phyloP scores from a whole-genome alignment of 106 monocot species.

The Amphibolis antarctica region DNA sequence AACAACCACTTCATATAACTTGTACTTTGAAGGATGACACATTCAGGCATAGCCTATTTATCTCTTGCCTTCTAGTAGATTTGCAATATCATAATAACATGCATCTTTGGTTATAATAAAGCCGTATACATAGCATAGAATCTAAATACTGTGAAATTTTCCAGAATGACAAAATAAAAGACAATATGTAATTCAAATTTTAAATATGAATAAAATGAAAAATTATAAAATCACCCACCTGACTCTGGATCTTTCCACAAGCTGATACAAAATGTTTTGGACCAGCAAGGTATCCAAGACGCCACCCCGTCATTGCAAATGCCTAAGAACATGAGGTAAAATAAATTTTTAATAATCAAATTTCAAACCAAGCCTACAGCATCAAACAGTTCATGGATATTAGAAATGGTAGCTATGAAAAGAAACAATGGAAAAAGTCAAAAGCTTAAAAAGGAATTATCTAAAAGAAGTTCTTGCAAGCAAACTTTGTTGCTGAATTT shows the following conservation, averaged over 20 bases:
- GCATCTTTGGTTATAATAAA: too few species aligned
- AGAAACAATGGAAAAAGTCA: neutral
- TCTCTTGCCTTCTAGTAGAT: too few species aligned
- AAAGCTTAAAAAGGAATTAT: neutral
- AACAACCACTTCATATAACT: too few species aligned
- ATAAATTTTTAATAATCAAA: neutral
- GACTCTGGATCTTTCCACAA: slow-evolving; percentile 28
- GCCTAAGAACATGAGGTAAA: slow-evolving; percentile 28
- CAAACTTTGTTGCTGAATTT: neutral
- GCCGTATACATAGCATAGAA: too few species aligned
- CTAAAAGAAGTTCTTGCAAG: neutral
- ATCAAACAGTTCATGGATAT: neutral
- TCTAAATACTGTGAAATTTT: too few species aligned
- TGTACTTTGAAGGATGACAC: too few species aligned
- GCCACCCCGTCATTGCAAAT: slow-evolving; percentile 98
- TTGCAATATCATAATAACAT: too few species aligned
- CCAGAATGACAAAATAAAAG: too few species aligned
- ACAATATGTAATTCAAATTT: too few species aligned
- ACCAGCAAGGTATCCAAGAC: slow-evolving; percentile 81
- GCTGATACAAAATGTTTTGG: slow-evolving; percentile 25
- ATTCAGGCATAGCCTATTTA: too few species aligned
- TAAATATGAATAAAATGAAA: too few species aligned
- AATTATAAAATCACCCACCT: slow-evolving; percentile 5
- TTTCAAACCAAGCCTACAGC: too few species aligned
- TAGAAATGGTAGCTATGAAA: neutral